Conservation (phyloP, 2,329 filamentous ascomycete species). For the Dothideomycetes sp. region DNA sequence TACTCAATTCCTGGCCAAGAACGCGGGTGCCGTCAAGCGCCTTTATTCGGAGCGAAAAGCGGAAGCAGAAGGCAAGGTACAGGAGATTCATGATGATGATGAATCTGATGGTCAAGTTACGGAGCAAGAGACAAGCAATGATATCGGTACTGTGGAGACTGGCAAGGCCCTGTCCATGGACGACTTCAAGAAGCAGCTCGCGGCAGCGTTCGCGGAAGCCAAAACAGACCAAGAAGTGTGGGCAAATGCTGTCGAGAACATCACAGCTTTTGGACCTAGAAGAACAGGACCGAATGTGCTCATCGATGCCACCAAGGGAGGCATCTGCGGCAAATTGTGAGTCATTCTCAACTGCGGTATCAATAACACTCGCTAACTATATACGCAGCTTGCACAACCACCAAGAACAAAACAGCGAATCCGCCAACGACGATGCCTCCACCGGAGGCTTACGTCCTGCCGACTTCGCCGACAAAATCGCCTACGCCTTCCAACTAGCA, state of each 20-base stretch:
- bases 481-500: constrained; percentile 88
- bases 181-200: constrained; percentile 68
- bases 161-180: constrained; percentile 54
- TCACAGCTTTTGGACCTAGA: constrained; percentile 82
- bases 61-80: constrained; percentile 31
- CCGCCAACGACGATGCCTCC: constrained; percentile 41
- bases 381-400: constrained; percentile 18
- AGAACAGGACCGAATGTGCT: constrained; percentile 80
- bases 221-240: constrained; percentile 68
- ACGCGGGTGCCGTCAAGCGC: constrained; percentile 65
- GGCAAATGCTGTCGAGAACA: constrained; percentile 65
- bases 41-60: constrained; percentile 62
- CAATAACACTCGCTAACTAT: too few relatives aligned
- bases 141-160: constrained; percentile 31
- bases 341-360: constrained; percentile 14
- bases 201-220: constrained; percentile 54
- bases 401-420: constrained; percentile 10
- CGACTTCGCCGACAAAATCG: constrained; percentile 80
- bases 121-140: constrained; percentile 33
- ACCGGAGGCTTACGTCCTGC: constrained; percentile 28
- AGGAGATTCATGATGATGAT: constrained; percentile 25
- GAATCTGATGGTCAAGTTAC: constrained; percentile 23
- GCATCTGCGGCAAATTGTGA: constrained; percentile 64
- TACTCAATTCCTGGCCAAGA: constrained; percentile 76
- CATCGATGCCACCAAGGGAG: constrained; percentile 66